phyloP scores from a whole-genome alignment of 1,139 yeast species.

The Magnusiomyces ingens region DNA sequence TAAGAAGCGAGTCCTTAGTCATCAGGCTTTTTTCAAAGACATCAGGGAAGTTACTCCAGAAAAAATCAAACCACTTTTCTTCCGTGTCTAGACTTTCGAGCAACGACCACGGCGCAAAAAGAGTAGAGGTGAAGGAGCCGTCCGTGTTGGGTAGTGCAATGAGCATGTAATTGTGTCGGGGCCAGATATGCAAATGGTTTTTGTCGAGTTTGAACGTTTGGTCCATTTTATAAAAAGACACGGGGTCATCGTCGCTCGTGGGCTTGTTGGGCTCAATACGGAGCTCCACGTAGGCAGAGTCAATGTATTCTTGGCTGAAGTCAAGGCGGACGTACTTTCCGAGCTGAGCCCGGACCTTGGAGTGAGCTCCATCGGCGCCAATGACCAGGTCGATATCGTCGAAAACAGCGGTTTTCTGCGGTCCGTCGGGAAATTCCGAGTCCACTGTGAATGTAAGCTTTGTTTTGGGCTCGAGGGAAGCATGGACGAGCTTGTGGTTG shows the following conservation, averaged over 20 bases:
- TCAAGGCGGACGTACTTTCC: constrained; percentile 63
- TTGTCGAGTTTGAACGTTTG: constrained; percentile 52
- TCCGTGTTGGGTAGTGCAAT: constrained; percentile 82
- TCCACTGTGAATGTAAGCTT: constrained; percentile 16
- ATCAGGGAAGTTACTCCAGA: constrained; percentile 61
- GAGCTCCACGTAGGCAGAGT: constrained; percentile 76
- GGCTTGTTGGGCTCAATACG: constrained; percentile 39
- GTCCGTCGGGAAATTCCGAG: not conserved
- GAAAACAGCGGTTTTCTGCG: constrained; percentile 16
- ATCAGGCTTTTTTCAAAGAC: constrained; percentile 50
- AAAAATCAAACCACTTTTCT: constrained; percentile 45
- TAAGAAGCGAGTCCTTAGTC: constrained; percentile 49
- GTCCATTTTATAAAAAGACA: constrained; percentile 7
- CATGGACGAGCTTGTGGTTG: constrained; percentile 47
- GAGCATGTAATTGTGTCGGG: constrained; percentile 77
- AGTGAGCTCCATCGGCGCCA: constrained; percentile 86
- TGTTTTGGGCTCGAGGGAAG: constrained; percentile 9
- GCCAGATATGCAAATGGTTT: constrained; percentile 90
- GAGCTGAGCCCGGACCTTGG: constrained; percentile 63
- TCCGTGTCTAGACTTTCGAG: constrained; percentile 46
- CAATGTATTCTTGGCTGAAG: constrained; percentile 69
- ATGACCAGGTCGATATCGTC: constrained; percentile 50
- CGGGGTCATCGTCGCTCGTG: not conserved
- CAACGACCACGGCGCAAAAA: constrained; percentile 76
- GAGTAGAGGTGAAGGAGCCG: constrained; percentile 84